Evolutionary conservation across 345 rosid genomes (phyloP).

Genomic region (Citrus sp.): DNA sequence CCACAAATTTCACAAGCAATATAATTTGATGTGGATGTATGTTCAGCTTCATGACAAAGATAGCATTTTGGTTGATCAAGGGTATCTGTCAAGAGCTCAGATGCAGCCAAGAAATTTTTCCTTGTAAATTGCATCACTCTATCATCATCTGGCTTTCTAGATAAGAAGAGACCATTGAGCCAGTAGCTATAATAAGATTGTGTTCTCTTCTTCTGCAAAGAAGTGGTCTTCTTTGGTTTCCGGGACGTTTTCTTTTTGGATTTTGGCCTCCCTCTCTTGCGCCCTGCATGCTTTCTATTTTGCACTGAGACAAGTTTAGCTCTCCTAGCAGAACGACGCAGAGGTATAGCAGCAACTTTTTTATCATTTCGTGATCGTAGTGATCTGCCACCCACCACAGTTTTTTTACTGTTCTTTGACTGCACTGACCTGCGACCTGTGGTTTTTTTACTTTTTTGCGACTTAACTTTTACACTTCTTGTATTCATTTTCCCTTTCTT

Average conservation of each 20-base stretch:
- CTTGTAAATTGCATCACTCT: conserved; percentile 55
- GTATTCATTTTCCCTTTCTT: conserved; percentile 32
- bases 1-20: conserved; percentile 79
- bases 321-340: conserved; percentile 84
- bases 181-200: conserved; percentile 55
- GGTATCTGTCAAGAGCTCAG: conserved; percentile 26
- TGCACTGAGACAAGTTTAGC: conserved; percentile 42
- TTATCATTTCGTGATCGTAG: conserved; percentile 39
- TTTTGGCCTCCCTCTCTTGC: conserved; percentile 51
- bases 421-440: conserved; percentile 26
- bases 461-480: conserved; percentile 36
- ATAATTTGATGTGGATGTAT: conserved; percentile 38
- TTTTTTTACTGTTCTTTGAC: conserved; percentile 29
- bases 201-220: conserved; percentile 64
- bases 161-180: conserved; percentile 79
- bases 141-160: conserved; percentile 66
- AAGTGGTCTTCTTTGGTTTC: conserved; percentile 31
- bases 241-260: conserved; percentile 38
- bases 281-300: conserved; percentile 33
- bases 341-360: conserved; percentile 54
- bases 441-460: conserved; percentile 34
- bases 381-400: conserved; percentile 31
- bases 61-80: conserved; percentile 59
- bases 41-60: conserved; percentile 58
- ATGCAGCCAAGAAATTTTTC: conserved; percentile 35